Conservation (phyloP, 352 stramenopile species). For the Aphanomyces invadans region DNA sequence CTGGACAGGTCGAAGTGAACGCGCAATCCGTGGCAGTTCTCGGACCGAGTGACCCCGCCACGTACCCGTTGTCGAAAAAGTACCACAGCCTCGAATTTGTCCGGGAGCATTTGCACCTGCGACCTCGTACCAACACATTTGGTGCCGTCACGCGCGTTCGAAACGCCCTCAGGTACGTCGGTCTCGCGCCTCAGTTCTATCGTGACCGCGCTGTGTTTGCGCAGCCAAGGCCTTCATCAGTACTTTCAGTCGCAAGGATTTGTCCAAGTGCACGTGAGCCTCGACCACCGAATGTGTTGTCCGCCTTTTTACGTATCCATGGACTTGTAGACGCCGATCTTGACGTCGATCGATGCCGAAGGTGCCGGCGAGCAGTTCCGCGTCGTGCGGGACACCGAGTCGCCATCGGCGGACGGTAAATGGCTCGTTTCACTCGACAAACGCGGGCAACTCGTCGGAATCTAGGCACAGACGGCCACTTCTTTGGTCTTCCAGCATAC, state of each 20-base stretch:
- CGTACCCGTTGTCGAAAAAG: slow-evolving; percentile 99
- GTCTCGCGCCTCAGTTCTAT: slow-evolving; percentile 78
- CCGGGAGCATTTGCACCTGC: slow-evolving; percentile 93
- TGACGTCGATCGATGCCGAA: slow-evolving; percentile 97
- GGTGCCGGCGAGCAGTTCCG: slow-evolving; percentile 97
- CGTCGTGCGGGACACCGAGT: slow-evolving; percentile 79
- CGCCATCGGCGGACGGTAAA: not conserved
- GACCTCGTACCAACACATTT: slow-evolving; percentile 95
- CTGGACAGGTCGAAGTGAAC: slow-evolving; percentile 89
- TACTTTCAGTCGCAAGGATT: slow-evolving; percentile 80
- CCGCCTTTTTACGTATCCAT: too few species aligned
- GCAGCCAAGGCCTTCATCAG: slow-evolving; percentile 50
- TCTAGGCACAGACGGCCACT: slow-evolving; percentile 75
- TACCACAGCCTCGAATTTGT: slow-evolving; percentile 97
- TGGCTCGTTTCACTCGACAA: not conserved
- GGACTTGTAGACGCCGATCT: slow-evolving; percentile 91
- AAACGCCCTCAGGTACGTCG: slow-evolving; percentile 75
- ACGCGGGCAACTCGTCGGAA: too few species aligned
- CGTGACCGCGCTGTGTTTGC: slow-evolving; percentile 30
- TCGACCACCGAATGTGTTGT: too few species aligned
- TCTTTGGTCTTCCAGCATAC: slow-evolving; percentile 91
- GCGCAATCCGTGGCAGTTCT: slow-evolving; percentile 79
- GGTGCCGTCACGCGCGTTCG: slow-evolving; percentile 92
- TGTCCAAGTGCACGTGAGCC: slow-evolving; percentile 50
- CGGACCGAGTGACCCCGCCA: slow-evolving; percentile 85